These are phyloP conservation scores for Pythium phragmitis DNA, from an alignment of 352 stramenopile genomes.

Conservation along the genomic window DNA sequence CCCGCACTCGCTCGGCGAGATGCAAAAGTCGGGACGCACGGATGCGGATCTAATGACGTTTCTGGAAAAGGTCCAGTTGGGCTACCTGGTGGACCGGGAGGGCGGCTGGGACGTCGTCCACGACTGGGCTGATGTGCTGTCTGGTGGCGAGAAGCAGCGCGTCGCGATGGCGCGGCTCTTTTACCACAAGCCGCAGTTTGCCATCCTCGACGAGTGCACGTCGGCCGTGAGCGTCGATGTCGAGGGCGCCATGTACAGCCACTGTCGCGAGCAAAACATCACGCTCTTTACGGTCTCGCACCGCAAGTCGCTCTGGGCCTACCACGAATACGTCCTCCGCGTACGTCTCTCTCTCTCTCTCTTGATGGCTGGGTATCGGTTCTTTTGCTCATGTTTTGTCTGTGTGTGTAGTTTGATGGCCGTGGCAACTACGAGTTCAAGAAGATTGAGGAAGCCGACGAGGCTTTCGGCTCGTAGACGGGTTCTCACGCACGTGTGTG, in stretches of 20 bases:
- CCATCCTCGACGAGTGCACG: constrained; percentile 89
- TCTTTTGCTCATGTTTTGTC: not conserved
- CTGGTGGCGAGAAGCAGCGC: constrained; percentile 90
- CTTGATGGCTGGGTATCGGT: not conserved
- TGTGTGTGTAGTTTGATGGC: constrained; percentile 67
- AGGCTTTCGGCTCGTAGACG: constrained; percentile 71
- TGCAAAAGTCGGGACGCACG: constrained; percentile 45
- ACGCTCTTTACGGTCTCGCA: constrained; percentile 92
- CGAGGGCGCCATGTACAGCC: constrained; percentile 86
- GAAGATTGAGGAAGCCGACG: constrained; percentile 75
- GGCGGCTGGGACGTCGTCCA: constrained; percentile 78
- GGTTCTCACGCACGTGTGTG: too few species aligned
- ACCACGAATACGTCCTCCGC: constrained; percentile 85
- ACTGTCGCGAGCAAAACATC: constrained; percentile 86
- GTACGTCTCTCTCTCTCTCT: constrained; percentile 33
- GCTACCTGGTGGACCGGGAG: constrained; percentile 70
- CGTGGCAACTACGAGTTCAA: constrained; percentile 86
- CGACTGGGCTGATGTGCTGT: constrained; percentile 88
- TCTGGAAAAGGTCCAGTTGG: constrained; percentile 81
- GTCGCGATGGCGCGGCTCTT: constrained; percentile 89
- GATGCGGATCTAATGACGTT: constrained; percentile 69
- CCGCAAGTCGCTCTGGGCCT: constrained; percentile 88
- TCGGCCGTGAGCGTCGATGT: constrained; percentile 85
- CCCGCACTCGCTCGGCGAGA: constrained; percentile 72
- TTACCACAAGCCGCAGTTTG: constrained; percentile 90